A percentile compares a stretch with the other conserved stretches of the same genome.
Conservation (phyloP, 2,329 filamentous ascomycete genomes). For the Emergomyces africanus region DNA sequence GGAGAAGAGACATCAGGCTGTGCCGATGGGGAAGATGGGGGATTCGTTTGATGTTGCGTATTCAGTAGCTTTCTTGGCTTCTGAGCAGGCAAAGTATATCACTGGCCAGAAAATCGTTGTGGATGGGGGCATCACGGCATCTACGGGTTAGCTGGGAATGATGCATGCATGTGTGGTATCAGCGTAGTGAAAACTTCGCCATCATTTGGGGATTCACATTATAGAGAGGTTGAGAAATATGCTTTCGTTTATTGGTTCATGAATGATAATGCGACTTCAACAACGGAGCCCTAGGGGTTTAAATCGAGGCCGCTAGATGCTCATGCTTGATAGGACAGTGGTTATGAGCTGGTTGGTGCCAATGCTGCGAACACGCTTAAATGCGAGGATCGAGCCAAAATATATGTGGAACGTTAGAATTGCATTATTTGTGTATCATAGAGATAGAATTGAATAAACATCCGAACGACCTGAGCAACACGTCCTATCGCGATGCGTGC, state of each 20-base stretch:
- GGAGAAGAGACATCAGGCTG: constrained; percentile 35
- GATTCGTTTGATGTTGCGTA: constrained; percentile 48
- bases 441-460: neutral
- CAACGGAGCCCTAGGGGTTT: neutral
- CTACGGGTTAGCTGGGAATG: neutral
- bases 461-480: neutral
- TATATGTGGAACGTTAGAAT: neutral
- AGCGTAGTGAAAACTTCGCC: neutral
- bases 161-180: neutral
- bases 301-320: neutral
- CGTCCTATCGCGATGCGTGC: neutral
- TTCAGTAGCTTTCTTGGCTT: constrained; percentile 44
- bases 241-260: neutral
- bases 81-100: constrained; percentile 47
- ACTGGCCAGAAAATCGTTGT: constrained; percentile 44
- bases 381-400: neutral
- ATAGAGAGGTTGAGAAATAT: neutral
- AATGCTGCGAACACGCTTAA: neutral
- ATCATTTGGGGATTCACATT: neutral
- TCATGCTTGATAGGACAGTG: neutral
- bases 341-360: too few relatives aligned
- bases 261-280: neutral
- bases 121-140: constrained; percentile 27
- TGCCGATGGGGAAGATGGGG: constrained; percentile 48
- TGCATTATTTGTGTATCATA: neutral